Conservation (phyloP, 352 stramenopile species). For the Hyaloperonospora brassicae region DNA sequence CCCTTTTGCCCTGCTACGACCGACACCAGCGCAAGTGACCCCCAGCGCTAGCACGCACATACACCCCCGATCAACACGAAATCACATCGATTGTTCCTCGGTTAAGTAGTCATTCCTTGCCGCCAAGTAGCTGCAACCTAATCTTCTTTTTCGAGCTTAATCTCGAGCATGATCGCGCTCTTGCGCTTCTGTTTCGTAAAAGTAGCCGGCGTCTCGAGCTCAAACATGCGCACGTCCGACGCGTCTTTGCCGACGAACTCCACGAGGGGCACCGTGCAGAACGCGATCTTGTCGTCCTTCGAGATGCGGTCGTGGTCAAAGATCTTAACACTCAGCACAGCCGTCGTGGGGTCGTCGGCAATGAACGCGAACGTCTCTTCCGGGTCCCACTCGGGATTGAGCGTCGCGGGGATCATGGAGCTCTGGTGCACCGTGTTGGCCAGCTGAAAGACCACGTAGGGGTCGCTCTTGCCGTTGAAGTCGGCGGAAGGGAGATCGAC, state of each 20-base stretch:
- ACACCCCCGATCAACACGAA: not conserved
- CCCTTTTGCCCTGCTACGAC: no score
- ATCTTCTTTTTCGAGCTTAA: conserved; percentile 55
- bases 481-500: conserved; percentile 63
- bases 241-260: conserved; percentile 35
- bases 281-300: conserved; percentile 74
- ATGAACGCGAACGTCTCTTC: conserved; percentile 63
- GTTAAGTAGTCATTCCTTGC: conserved; percentile 10
- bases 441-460: conserved; percentile 73
- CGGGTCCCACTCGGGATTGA: conserved; percentile 66
- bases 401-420: conserved; percentile 42
- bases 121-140: conserved; percentile 10
- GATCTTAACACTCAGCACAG: conserved; percentile 54
- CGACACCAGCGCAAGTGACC: no score
- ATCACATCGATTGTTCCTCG: not conserved
- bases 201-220: conserved; percentile 38
- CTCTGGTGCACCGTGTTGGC: conserved; percentile 59
- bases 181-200: conserved; percentile 65
- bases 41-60: no score
- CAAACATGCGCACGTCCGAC: conserved; percentile 56
- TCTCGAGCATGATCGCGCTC: conserved; percentile 64
- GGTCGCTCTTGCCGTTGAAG: conserved; percentile 81
- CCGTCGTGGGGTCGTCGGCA: conserved; percentile 40
- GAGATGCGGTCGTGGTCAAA: conserved; percentile 71
- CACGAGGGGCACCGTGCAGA: conserved; percentile 41